Percentiles rank a stretch among this genome's conserved stretches.
Evolutionary conservation across 2,329 filamentous ascomycete genomes (phyloP).

Genomic region (Xylariaceae sp.): DNA sequence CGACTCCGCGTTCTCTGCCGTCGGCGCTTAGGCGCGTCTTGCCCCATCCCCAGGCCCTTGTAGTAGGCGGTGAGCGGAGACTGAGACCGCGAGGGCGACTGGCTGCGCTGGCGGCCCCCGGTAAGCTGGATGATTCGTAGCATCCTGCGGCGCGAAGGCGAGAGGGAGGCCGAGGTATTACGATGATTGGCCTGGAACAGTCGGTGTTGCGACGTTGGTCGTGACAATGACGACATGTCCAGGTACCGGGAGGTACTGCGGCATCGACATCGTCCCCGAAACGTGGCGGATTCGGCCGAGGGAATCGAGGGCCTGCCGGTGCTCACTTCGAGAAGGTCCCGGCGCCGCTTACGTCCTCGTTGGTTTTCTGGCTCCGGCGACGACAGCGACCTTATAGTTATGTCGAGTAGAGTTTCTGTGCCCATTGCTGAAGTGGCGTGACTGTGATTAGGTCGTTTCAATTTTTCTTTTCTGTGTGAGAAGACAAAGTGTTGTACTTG

Average conservation of each 20-base stretch:
- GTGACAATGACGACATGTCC: slow-evolving; percentile 34
- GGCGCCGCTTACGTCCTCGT: slow-evolving; percentile 47
- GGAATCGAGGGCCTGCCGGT: slow-evolving; percentile 37
- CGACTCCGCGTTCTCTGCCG: slow-evolving; percentile 49
- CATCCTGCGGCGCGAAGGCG: slow-evolving; percentile 51
- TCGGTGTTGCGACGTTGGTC: slow-evolving; percentile 24
- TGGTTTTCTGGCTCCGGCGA: slow-evolving; percentile 45
- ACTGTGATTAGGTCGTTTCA: neutral
- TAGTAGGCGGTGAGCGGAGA: slow-evolving; percentile 30
- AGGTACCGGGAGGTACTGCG: slow-evolving; percentile 46
- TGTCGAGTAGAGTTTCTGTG: slow-evolving; percentile 36
- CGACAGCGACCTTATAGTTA: slow-evolving; percentile 35
- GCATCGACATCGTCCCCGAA: slow-evolving; percentile 50
- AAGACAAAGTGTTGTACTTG: neutral
- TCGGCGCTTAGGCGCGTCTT: slow-evolving; percentile 40
- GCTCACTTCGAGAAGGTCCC: slow-evolving; percentile 41
- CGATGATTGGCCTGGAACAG: slow-evolving; percentile 32
- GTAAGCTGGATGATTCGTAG: slow-evolving; percentile 49
- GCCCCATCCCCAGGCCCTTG: slow-evolving; percentile 4
- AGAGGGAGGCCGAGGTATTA: slow-evolving; percentile 41
- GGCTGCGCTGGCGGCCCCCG: slow-evolving; percentile 49
- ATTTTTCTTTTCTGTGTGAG: neutral
- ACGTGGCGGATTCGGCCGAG: slow-evolving; percentile 48
- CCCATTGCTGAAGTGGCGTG: slow-evolving; percentile 33
- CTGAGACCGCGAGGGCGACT: slow-evolving; percentile 50